Conservation (phyloP, 805 yeast species). For the Kodamaea hsintzibuensis region DNA sequence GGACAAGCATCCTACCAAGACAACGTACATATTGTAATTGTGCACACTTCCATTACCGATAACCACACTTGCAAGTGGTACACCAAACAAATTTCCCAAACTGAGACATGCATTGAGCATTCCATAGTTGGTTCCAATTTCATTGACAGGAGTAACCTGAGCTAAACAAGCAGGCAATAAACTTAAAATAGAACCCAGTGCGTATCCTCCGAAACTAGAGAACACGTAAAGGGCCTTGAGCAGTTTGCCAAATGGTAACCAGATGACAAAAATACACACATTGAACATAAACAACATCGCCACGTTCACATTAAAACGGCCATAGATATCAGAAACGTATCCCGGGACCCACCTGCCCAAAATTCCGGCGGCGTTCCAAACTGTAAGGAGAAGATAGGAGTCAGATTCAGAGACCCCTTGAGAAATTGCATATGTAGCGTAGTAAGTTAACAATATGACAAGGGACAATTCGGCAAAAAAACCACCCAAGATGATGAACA, state of each 20-base stretch:
- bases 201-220: conserved; percentile 36
- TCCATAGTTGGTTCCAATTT: conserved; percentile 40
- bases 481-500: conserved; percentile 30
- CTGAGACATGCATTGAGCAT: conserved; percentile 31
- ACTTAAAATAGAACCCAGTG: conserved; percentile 35
- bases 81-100: conserved; percentile 33
- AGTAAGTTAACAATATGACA: conserved; percentile 31
- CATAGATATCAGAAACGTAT: conserved; percentile 26
- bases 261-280: conserved; percentile 28
- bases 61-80: conserved; percentile 35
- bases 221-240: conserved; percentile 30
- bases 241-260: conserved; percentile 35
- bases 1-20: conserved; percentile 32
- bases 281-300: conserved; percentile 28
- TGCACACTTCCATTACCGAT: conserved; percentile 27
- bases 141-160: conserved; percentile 27
- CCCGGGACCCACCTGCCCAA: conserved; percentile 36
- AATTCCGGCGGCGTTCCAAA: conserved; percentile 33
- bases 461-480: conserved; percentile 32
- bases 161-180: conserved; percentile 33
- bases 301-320: conserved; percentile 34
- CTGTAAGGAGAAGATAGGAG: conserved; percentile 27
- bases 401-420: conserved; percentile 31
- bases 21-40: conserved; percentile 31
- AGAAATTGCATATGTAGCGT: conserved; percentile 34